Conservation (phyloP, 352 stramenopile species). For the Phytophthora syringae region DNA sequence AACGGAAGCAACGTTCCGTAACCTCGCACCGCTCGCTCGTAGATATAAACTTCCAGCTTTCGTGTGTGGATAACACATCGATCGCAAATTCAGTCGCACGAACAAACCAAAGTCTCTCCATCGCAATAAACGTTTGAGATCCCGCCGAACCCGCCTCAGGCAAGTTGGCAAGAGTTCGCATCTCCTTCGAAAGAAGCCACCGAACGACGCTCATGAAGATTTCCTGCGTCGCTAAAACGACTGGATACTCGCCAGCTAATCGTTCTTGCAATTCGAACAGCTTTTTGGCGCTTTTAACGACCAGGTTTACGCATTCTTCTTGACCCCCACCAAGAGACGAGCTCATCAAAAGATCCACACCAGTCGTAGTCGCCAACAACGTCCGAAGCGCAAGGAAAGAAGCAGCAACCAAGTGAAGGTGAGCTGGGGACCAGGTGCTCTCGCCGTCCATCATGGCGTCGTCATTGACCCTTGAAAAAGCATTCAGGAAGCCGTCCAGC, state of each 20-base stretch:
- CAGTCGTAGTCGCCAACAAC: slow-evolving; percentile 38
- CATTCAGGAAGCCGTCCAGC: slow-evolving; percentile 63
- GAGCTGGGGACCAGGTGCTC: slow-evolving; percentile 33
- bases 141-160: not conserved
- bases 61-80: slow-evolving; percentile 63
- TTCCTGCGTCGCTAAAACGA: slow-evolving; percentile 56
- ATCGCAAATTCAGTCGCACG: slow-evolving; percentile 61
- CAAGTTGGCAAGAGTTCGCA: slow-evolving; percentile 26
- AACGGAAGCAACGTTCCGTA: slow-evolving; percentile 56
- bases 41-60: slow-evolving; percentile 68
- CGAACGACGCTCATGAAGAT: slow-evolving; percentile 65
- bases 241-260: slow-evolving; percentile 52
- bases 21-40: slow-evolving; percentile 50
- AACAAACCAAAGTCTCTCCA: slow-evolving; percentile 56
- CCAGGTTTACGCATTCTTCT: slow-evolving; percentile 62
- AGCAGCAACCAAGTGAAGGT: slow-evolving; percentile 56
- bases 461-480: slow-evolving; percentile 15
- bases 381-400: slow-evolving; percentile 52
- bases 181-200: slow-evolving; percentile 66
- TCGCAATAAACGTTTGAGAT: slow-evolving; percentile 28
- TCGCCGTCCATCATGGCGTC: slow-evolving; percentile 22
- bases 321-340: slow-evolving; percentile 44
- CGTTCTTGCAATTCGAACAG: slow-evolving; percentile 70
- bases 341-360: slow-evolving; percentile 54
- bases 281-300: slow-evolving; percentile 64